Conservation (phyloP, 805 yeast genomes). For the Saccharomycopsis sp. region DNA sequence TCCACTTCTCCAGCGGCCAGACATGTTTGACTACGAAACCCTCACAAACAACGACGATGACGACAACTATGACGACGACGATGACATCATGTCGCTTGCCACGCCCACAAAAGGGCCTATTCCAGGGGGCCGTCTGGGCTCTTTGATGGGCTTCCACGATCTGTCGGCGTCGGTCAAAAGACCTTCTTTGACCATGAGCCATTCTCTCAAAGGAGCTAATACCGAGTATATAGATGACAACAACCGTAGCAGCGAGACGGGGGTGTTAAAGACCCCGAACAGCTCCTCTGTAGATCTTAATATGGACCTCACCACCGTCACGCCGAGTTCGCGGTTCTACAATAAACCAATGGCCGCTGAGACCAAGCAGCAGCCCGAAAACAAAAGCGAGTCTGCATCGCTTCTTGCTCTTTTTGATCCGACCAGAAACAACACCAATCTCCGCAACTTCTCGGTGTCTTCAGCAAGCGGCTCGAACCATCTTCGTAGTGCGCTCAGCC, state of each 20-base stretch:
- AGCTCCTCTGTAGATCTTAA: conserved; percentile 9
- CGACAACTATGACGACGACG: neutral
- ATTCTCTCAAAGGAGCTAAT: neutral
- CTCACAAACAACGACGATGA: too few species aligned
- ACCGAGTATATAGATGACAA: neutral
- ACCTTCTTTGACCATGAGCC: neutral
- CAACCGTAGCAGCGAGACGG: neutral
- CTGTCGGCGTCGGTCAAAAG: neutral
- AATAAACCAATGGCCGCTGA: neutral
- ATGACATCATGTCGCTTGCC: neutral
- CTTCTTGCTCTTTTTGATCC: neutral
- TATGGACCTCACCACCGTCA: conserved; percentile 5
- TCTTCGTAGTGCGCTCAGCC: neutral
- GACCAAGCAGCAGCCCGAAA: neutral
- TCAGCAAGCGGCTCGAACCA: neutral
- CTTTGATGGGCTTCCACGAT: neutral
- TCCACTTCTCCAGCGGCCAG: neutral
- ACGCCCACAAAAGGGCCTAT: neutral
- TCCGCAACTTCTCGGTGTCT: too few species aligned
- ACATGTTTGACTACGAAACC: neutral
- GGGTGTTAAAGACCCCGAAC: conserved; percentile 10
- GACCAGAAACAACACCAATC: neutral
- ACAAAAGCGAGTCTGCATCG: neutral
- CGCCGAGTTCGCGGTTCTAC: conserved; percentile 12
- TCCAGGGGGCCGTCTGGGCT: neutral